phyloP scores from a whole-genome alignment of 768 basidiomycete species.

The Russula lepida region DNA sequence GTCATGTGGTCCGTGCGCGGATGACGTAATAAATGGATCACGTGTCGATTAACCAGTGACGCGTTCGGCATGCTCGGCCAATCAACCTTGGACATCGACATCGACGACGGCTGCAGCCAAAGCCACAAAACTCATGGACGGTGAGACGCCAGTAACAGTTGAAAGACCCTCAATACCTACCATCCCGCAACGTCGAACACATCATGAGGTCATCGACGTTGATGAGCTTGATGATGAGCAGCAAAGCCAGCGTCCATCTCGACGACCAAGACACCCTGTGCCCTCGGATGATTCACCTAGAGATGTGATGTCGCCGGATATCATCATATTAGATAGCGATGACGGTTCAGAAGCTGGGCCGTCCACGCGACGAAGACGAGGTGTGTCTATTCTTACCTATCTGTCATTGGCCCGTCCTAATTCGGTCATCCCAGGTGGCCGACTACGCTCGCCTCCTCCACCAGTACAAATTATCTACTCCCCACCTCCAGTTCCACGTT shows the following conservation, averaged over 20 bases:
- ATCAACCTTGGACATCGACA: constrained; percentile 3
- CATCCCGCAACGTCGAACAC: constrained; percentile 20
- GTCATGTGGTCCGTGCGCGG: constrained; percentile 13
- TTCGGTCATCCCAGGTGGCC: constrained; percentile 5
- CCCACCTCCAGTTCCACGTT: constrained; percentile 50
- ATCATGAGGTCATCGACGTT: constrained; percentile 36
- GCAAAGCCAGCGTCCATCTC: constrained; percentile 21
- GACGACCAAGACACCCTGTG: constrained; percentile 5
- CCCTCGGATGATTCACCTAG: not conserved
- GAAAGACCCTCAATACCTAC: not conserved
- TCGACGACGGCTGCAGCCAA: not conserved
- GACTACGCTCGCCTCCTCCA: constrained; percentile 20
- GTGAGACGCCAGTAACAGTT: not conserved
- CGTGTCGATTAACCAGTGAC: not conserved
- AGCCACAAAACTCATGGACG: not conserved
- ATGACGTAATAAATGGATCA: constrained; percentile 1
- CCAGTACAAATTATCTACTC: constrained; percentile 22
- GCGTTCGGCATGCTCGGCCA: not conserved
- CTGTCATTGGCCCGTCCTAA: not conserved
- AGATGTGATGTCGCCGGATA: constrained; percentile 8
- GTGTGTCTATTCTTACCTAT: constrained; percentile 18
- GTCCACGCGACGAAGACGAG: constrained; percentile 8
- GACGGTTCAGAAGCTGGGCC: constrained; percentile 28
- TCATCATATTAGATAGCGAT: constrained; percentile 35
- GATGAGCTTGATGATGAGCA: constrained; percentile 35